These are phyloP conservation scores for Trifolium pratense DNA, from an alignment of 306 rosid genomes.

Conservation along the genomic window DNA sequence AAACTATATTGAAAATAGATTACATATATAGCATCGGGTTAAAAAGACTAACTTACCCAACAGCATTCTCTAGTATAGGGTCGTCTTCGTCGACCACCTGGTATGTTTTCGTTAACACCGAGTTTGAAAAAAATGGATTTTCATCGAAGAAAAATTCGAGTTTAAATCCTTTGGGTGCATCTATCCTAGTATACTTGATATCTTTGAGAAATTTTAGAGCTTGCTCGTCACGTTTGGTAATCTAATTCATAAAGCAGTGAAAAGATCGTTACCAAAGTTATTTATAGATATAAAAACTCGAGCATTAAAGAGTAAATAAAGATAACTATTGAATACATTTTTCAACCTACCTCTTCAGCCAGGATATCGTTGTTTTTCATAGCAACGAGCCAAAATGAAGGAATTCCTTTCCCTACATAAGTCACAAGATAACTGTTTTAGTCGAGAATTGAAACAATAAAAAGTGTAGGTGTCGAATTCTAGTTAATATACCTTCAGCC, in stretches of 20 bases:
- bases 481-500: constrained; percentile 54
- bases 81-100: constrained; percentile 86
- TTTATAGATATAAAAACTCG: neutral
- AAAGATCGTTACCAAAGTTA: neutral
- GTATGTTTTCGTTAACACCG: constrained; percentile 68
- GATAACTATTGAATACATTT: neutral
- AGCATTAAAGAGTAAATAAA: neutral
- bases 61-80: constrained; percentile 73
- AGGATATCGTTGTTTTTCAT: constrained; percentile 74
- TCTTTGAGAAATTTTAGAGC: constrained; percentile 73
- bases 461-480: no score
- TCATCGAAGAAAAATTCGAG: constrained; percentile 75
- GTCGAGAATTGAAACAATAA: constrained; percentile 1
- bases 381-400: constrained; percentile 80
- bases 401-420: constrained; percentile 77
- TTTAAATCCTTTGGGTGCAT: constrained; percentile 74
- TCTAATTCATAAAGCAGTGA: constrained; percentile 42
- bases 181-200: constrained; percentile 67
- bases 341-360: constrained; percentile 65
- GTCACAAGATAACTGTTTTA: neutral
- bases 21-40: neutral
- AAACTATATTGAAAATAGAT: neutral
- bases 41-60: constrained; percentile 54
- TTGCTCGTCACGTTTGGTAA: constrained; percentile 75
- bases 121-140: constrained; percentile 71